A percentile compares a stretch with the other conserved stretches of the same genome.
Conservation (phyloP, 176 grass and related monocot genomes). For the Oryza officinalis region DNA sequence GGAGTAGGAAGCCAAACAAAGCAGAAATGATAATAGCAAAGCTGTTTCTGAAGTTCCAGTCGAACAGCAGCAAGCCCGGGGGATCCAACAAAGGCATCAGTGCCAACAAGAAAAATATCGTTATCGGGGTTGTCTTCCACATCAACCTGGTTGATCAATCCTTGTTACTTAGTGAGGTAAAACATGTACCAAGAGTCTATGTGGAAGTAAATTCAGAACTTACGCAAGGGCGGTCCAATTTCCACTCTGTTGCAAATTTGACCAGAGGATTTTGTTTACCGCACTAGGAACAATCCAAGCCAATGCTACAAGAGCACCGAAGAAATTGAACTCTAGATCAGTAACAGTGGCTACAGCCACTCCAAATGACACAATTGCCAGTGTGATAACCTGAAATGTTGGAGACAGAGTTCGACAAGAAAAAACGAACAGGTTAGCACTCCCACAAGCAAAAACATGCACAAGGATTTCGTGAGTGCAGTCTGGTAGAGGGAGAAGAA, state of each 20-base stretch:
- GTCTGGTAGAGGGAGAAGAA: slow-evolving; percentile 28
- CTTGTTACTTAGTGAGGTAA: not conserved
- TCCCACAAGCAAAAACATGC: slow-evolving; percentile 16
- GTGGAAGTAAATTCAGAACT: slow-evolving; percentile 31
- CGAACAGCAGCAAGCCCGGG: slow-evolving; percentile 67
- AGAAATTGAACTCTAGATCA: slow-evolving; percentile 95
- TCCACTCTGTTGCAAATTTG: slow-evolving; percentile 81
- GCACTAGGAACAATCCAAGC: slow-evolving; percentile 93
- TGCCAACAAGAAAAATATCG: slow-evolving; percentile 89
- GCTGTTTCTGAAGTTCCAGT: slow-evolving; percentile 76
- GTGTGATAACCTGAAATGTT: slow-evolving; percentile 60
- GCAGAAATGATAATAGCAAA: slow-evolving; percentile 79
- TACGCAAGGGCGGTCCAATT: slow-evolving; percentile 99
- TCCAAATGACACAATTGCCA: slow-evolving; percentile 70
- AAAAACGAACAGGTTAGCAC: not conserved
- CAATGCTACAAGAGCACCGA: slow-evolving; percentile 85
- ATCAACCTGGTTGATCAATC: slow-evolving; percentile 63
- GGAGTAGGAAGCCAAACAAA: slow-evolving; percentile 91
- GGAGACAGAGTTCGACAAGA: slow-evolving; percentile 2
- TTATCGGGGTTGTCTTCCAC: slow-evolving; percentile 97
- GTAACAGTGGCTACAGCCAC: slow-evolving; percentile 88
- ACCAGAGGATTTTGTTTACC: slow-evolving; percentile 97
- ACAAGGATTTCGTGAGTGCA: not conserved
- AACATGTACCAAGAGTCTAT: not conserved
- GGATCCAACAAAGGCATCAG: slow-evolving; percentile 92